A percentile compares a stretch with the other conserved stretches of the same genome.
Conservation (phyloP, 2,329 filamentous ascomycete genomes). For the Fusarium phyllophilum region DNA sequence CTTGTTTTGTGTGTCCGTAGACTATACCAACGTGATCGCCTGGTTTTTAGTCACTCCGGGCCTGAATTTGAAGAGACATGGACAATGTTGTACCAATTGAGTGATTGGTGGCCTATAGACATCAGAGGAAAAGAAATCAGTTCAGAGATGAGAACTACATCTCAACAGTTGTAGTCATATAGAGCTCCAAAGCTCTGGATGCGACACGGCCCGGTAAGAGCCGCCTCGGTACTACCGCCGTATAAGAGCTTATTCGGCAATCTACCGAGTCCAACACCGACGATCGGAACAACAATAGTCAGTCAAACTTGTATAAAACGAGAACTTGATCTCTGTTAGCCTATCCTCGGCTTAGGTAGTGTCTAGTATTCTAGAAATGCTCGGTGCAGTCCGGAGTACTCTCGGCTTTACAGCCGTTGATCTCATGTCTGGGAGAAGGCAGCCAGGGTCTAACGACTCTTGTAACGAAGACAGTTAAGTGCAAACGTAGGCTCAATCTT, state of each 20-base stretch:
- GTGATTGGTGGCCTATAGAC: background rate
- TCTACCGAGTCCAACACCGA: slow-evolving; percentile 2
- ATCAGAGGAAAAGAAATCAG: no score
- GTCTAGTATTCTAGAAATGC: background rate
- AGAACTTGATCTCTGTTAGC: background rate
- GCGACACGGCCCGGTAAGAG: slow-evolving; percentile 1
- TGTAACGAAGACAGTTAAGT: background rate
- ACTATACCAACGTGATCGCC: background rate
- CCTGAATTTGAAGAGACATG: background rate
- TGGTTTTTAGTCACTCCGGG: background rate
- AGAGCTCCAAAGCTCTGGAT: background rate
- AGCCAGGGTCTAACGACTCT: background rate
- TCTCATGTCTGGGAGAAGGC: background rate
- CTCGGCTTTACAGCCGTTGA: background rate
- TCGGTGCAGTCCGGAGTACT: background rate
- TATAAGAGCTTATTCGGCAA: slow-evolving; percentile 3
- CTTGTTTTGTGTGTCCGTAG: background rate
- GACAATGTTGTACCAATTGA: background rate
- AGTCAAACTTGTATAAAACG: background rate
- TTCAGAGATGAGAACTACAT: background rate
- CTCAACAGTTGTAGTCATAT: background rate
- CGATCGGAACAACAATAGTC: slow-evolving; percentile 9
- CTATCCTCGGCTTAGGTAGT: background rate
- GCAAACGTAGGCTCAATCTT: background rate
- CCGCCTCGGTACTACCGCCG: slow-evolving; percentile 10